Conservation (phyloP, 805 yeast genomes). For the Debaryomyces hansenii region DNA sequence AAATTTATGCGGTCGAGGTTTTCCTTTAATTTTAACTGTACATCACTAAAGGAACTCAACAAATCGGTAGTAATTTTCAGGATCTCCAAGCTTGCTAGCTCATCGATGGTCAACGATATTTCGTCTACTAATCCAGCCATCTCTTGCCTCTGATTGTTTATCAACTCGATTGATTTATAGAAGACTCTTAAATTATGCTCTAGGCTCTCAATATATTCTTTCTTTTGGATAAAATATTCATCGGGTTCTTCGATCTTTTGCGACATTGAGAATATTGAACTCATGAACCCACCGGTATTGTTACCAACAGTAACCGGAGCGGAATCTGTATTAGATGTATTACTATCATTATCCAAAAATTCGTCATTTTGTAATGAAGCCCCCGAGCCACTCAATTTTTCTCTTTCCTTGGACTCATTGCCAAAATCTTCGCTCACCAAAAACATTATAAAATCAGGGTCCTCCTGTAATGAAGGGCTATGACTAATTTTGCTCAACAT, state of each 20-base stretch:
- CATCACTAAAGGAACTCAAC: conserved; percentile 66
- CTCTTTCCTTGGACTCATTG: conserved; percentile 69
- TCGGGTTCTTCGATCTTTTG: conserved; percentile 76
- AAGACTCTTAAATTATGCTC: conserved; percentile 73
- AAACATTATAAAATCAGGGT: conserved; percentile 76
- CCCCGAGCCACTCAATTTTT: conserved; percentile 54
- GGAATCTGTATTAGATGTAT: conserved; percentile 30
- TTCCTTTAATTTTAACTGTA: conserved; percentile 70
- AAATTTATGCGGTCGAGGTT: conserved; percentile 73
- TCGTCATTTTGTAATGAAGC: conserved; percentile 40
- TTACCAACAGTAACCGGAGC: conserved; percentile 18
- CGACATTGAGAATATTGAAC: conserved; percentile 68
- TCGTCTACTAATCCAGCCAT: conserved; percentile 69
- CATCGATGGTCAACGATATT: conserved; percentile 51
- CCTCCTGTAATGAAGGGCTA: conserved; percentile 58
- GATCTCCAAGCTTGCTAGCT: conserved; percentile 72
- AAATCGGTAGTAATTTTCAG: conserved; percentile 64
- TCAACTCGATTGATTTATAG: conserved; percentile 68
- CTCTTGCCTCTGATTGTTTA: conserved; percentile 75
- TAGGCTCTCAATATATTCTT: conserved; percentile 64
- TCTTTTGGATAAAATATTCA: conserved; percentile 70
- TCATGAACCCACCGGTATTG: conserved; percentile 51
- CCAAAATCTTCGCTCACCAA: conserved; percentile 71
- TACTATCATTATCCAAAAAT: conserved; percentile 38
- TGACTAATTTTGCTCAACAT: conserved; percentile 77